Conservation (phyloP, 306 rosid genomes). For the Quercus parvula region DNA sequence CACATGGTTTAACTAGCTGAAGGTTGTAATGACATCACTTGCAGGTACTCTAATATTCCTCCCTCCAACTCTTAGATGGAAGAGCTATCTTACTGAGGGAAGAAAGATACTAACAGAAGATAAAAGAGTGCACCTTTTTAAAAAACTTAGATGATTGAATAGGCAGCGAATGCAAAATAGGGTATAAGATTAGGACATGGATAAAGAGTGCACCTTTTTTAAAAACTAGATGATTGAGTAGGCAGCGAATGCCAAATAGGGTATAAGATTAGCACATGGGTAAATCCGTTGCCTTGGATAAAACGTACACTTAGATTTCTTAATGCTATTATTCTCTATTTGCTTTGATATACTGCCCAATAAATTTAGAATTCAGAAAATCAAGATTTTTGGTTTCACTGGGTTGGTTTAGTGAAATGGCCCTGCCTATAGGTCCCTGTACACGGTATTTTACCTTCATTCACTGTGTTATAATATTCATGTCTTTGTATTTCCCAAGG, state of each 20-base stretch:
- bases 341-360: not conserved
- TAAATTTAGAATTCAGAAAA: not conserved
- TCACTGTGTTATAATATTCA: not conserved
- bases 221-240: not conserved
- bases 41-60: constrained; percentile 38
- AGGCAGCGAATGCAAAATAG: not conserved
- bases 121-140: not conserved
- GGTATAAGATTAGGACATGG: not conserved
- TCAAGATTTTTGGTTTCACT: not conserved
- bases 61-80: not conserved
- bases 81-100: not conserved
- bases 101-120: not conserved
- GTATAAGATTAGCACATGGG: not conserved
- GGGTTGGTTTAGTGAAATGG: not conserved
- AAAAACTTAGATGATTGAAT: not conserved
- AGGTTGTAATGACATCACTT: constrained; percentile 61
- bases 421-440: no score
- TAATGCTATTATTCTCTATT: not conserved
- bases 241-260: no score
- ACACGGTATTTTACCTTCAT: not conserved
- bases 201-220: not conserved
- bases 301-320: not conserved
- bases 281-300: not conserved
- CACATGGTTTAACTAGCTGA: constrained; percentile 52
- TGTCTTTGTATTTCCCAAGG: not conserved